These are phyloP conservation scores for Elsinoe necatrix DNA, from an alignment of 2,329 filamentous ascomycete species.

Conservation along the genomic window DNA sequence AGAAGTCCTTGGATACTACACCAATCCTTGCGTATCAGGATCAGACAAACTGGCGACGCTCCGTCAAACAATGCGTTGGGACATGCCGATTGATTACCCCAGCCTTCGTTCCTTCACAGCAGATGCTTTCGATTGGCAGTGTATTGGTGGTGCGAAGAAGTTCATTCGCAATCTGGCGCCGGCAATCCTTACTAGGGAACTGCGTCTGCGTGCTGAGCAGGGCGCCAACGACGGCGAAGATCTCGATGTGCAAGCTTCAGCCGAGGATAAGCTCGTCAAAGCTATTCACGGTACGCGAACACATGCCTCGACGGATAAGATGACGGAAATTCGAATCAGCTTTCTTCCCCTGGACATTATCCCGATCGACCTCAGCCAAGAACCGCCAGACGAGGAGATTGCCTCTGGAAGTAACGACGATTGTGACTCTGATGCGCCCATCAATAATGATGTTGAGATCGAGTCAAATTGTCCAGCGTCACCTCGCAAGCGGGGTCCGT, in stretches of 20 bases:
- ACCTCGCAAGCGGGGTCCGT: conserved; percentile 37
- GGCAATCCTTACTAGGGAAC: conserved; percentile 58
- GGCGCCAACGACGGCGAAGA: conserved; percentile 19
- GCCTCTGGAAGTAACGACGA: conserved; percentile 29
- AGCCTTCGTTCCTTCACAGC: conserved; percentile 65
- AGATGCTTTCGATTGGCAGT: conserved; percentile 81
- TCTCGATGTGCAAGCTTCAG: conserved; percentile 35
- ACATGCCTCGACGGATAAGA: conserved; percentile 66
- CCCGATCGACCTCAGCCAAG: conserved; percentile 63
- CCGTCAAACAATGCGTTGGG: conserved; percentile 49
- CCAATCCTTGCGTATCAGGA: conserved; percentile 71
- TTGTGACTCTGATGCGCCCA: conserved; percentile 27
- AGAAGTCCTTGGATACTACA: conserved; percentile 78
- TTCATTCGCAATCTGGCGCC: conserved; percentile 74
- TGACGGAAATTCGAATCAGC: conserved; percentile 68
- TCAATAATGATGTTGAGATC: conserved; percentile 27
- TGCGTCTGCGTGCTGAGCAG: conserved; percentile 32
- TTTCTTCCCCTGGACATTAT: conserved; percentile 71
- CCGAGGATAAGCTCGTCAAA: conserved; percentile 50
- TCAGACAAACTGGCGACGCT: conserved; percentile 49
- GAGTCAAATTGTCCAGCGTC: conserved; percentile 25
- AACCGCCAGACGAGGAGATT: conserved; percentile 63
- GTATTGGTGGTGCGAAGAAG: conserved; percentile 69
- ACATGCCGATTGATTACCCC: conserved; percentile 53
- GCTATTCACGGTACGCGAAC: conserved; percentile 59